Conservation (phyloP, 2,329 filamentous ascomycete species). For the Penicillium sp. region DNA sequence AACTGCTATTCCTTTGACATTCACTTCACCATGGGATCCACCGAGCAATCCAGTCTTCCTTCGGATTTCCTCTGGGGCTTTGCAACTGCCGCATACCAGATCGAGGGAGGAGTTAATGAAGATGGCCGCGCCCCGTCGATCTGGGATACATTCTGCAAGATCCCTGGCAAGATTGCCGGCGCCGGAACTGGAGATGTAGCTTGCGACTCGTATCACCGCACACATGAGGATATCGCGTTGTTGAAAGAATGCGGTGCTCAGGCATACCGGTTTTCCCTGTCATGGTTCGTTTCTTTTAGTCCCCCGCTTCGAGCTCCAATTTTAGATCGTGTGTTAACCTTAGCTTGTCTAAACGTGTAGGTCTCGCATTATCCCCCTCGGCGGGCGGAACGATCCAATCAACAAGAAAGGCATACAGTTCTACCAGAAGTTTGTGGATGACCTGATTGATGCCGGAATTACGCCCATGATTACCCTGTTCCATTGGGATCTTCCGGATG, state of each 20-base stretch:
- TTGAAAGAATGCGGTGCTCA: constrained; percentile 71
- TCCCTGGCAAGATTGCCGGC: constrained; percentile 79
- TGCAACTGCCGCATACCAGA: constrained; percentile 81
- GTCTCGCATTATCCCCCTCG: constrained; percentile 79
- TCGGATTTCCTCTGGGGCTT: constrained; percentile 77
- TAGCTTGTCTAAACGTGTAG: constrained; percentile 17
- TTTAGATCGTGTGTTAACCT: neutral
- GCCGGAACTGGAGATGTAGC: constrained; percentile 72
- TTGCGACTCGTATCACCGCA: constrained; percentile 84
- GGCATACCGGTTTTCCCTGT: constrained; percentile 80
- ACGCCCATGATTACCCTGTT: constrained; percentile 78
- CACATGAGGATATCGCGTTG: constrained; percentile 72
- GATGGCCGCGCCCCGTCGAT: constrained; percentile 81
- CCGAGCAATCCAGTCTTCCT: constrained; percentile 49
- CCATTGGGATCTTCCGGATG: constrained; percentile 85
- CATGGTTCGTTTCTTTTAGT: constrained; percentile 51
- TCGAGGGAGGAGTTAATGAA: constrained; percentile 72
- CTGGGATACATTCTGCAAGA: constrained; percentile 86
- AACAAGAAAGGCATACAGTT: constrained; percentile 76
- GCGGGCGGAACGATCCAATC: constrained; percentile 76
- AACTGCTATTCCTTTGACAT: neutral
- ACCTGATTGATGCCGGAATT: constrained; percentile 73
- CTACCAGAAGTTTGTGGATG: constrained; percentile 77
- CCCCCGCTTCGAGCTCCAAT: neutral
- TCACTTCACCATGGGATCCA: constrained; percentile 29